Evolutionary conservation across 176 grass and related monocot species (phyloP).

Genomic region (Eragrostis curvula): DNA sequence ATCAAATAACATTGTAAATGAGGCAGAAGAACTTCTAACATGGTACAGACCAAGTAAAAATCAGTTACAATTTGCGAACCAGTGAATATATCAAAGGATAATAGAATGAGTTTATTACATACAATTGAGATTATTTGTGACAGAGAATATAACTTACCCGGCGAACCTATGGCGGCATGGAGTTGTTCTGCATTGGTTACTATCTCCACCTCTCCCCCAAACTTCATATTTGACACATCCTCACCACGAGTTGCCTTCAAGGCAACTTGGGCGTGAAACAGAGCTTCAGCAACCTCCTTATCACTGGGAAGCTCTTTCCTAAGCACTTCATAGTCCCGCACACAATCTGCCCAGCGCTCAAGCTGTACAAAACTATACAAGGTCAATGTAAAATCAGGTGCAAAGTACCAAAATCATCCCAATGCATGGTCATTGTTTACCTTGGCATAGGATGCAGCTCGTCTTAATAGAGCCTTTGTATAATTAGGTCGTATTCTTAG

Average conservation of each 20-base stretch:
- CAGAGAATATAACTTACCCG: constrained; percentile 53
- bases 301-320: constrained; percentile 78
- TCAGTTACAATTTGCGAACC: background rate
- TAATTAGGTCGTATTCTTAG: constrained; percentile 88
- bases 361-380: constrained; percentile 60
- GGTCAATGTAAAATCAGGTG: constrained; percentile 24
- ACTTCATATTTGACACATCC: constrained; percentile 95
- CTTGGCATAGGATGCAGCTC: constrained; percentile 81
- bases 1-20: constrained; percentile 2
- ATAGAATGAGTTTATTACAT: background rate
- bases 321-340: constrained; percentile 83
- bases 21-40: constrained; percentile 13
- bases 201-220: constrained; percentile 81
- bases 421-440: constrained; percentile 43
- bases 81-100: background rate
- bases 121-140: background rate
- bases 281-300: constrained; percentile 68
- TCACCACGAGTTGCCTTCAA: constrained; percentile 81
- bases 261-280: constrained; percentile 85
- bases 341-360: constrained; percentile 76
- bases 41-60: constrained; percentile 28
- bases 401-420: background rate
- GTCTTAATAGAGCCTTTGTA: constrained; percentile 94
- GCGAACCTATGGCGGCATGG: constrained; percentile 65
- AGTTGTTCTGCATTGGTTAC: constrained; percentile 72